phyloP scores from a whole-genome alignment of 768 basidiomycete genomes.

The Clavulina sp. region DNA sequence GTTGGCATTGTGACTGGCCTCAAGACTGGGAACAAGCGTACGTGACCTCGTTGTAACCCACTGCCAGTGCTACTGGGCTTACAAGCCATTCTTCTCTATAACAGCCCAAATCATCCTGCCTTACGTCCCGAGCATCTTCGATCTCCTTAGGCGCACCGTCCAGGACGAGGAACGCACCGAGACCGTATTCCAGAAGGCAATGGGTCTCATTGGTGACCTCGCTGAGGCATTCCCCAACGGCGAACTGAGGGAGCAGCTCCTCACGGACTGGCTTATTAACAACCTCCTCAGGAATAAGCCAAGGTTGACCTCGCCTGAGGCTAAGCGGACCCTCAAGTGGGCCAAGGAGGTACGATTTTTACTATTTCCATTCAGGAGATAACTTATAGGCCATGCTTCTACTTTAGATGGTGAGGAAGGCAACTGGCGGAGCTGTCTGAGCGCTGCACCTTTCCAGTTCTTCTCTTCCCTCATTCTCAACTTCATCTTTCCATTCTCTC shows the following conservation, averaged over 20 bases:
- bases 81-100: constrained; percentile 16
- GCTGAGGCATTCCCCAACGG: constrained; percentile 74
- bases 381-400: neutral
- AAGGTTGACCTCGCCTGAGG: constrained; percentile 49
- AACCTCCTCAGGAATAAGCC: constrained; percentile 53
- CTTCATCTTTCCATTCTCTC: neutral
- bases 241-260: constrained; percentile 60
- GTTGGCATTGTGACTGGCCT: constrained; percentile 85
- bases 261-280: constrained; percentile 60
- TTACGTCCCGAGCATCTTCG: constrained; percentile 56
- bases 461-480: neutral
- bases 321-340: constrained; percentile 84
- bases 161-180: constrained; percentile 75
- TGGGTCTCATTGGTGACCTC: constrained; percentile 84
- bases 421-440: neutral
- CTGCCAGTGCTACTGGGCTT: neutral
- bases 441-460: neutral
- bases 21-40: constrained; percentile 69
- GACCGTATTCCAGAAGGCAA: constrained; percentile 47
- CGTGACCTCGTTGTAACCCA: constrained; percentile 11
- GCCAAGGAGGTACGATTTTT: constrained; percentile 61
- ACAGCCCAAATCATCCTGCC: constrained; percentile 38
- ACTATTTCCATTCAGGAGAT: neutral
- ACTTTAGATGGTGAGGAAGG: neutral
- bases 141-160: constrained; percentile 62